Conservation (phyloP, 2,329 filamentous ascomycete genomes). For the Fusarium torulosum region DNA sequence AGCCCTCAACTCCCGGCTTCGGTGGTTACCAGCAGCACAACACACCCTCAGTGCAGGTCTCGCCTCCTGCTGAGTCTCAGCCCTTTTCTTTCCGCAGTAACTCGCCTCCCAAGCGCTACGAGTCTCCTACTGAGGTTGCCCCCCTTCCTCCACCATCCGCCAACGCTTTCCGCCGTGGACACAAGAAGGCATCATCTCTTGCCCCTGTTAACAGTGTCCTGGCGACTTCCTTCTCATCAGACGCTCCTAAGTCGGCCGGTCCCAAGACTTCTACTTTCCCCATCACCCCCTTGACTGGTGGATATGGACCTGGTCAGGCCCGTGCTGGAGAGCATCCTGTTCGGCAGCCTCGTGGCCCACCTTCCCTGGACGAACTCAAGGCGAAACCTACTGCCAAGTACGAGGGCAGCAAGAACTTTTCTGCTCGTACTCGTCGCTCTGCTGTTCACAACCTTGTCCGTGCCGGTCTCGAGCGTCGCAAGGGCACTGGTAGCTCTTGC, state of each 20-base stretch:
- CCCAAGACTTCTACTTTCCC: conserved; percentile 87
- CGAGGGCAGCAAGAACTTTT: conserved; percentile 98
- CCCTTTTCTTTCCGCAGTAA: conserved; percentile 69
- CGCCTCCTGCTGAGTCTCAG: conserved; percentile 77
- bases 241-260: conserved; percentile 68
- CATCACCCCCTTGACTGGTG: conserved; percentile 82
- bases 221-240: conserved; percentile 59
- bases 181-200: conserved; percentile 89
- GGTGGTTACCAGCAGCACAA: conserved; percentile 58
- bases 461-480: conserved; percentile 87
- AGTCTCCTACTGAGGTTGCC: conserved; percentile 74
- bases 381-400: conserved; percentile 91
- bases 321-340: conserved; percentile 94
- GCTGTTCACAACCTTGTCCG: conserved; percentile 93
- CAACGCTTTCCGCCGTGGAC: conserved; percentile 91
- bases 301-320: conserved; percentile 91
- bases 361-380: conserved; percentile 89
- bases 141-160: conserved; percentile 89
- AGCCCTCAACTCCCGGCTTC: conserved; percentile 55
- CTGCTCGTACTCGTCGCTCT: conserved; percentile 88
- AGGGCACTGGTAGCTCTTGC: conserved; percentile 76
- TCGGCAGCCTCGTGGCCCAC: conserved; percentile 92
- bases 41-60: conserved; percentile 83
- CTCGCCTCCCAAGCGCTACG: conserved; percentile 74
- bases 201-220: conserved; percentile 68